Base-by-base conservation (phyloP, 192 early-diverging fungal genomes). In the Powellomyces hirtus region DNA sequence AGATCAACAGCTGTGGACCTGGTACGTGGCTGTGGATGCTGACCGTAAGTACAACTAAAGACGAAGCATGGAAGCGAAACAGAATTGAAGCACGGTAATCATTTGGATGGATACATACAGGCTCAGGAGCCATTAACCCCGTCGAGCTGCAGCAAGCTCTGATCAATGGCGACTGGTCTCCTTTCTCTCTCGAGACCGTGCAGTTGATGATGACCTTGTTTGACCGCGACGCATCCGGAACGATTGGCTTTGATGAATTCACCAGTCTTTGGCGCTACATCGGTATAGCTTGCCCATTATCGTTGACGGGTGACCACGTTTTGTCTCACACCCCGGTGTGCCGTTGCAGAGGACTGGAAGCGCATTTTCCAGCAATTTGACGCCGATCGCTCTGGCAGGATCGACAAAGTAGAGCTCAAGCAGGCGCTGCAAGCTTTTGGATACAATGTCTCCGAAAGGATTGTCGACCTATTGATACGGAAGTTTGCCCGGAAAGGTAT, bases 131-230 rank as follows among this genome's bases (percentile, higher is more conserved):
- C 11, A 50, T 59, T 24, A 50, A 40, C 27, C 30, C 58, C 2
- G 38, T 40, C n/a, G 67, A 69, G 38, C 40, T 69, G 24, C 67
- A 69, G 34, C 56, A 60, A n/a, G 67, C 67, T 22, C 44, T 69
- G 40, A 69, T 69, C 40, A 69, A 69, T 45, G 67, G 67, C 20
- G 67, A 69, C 27, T 69, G 67, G 67, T 69, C 67, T 13, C 67
- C 67, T 5, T 69, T 69, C 57, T 69, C 67, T 13, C 58, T 69
- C 6, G 67, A 69, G 31, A 61, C 67, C n/a, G 67, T 69, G 24
- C 67, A 69, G 45, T 27, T 69, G 57, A 69, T 69, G 67, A 69
- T 69, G 56, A 59, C 56, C 38, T 30, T 69, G 38, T 69, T 69
- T 50, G 67, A 69, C 27, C 36, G 40, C 11, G 67, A 69, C 37